These are phyloP conservation scores for Musa itinerans DNA, from an alignment of 176 grass and related monocot species.

Conservation along the genomic window DNA sequence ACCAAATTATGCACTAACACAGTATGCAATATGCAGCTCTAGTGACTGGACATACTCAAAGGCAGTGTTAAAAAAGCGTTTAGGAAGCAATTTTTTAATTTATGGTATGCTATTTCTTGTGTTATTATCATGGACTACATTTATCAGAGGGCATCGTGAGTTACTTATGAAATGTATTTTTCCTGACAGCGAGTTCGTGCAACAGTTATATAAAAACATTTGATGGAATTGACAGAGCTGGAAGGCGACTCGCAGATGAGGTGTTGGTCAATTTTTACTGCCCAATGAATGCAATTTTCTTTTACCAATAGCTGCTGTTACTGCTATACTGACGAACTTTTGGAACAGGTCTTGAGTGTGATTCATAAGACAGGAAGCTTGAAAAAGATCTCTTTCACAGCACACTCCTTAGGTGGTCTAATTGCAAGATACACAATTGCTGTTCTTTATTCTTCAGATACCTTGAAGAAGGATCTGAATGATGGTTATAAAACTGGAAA, in stretches of 20 bases:
- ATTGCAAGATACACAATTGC: constrained; percentile 84
- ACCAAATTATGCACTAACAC: constrained; percentile 5
- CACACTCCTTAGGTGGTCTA: constrained; percentile 82
- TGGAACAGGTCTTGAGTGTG: constrained; percentile 60
- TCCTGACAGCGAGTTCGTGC: constrained; percentile 56
- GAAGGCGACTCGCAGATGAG: constrained; percentile 82
- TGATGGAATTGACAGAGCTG: constrained; percentile 61
- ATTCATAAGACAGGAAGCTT: constrained; percentile 44
- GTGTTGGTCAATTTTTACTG: constrained; percentile 33
- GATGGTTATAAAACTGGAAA: constrained; percentile 4
- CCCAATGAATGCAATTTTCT: not conserved
- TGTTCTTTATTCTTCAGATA: constrained; percentile 41
- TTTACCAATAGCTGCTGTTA: not conserved
- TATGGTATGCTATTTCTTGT: constrained; percentile 37
- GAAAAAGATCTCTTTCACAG: constrained; percentile 73
- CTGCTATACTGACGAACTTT: constrained; percentile 7
- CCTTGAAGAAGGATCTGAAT: constrained; percentile 13
- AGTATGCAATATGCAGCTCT: constrained; percentile 31
- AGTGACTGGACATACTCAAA: constrained; percentile 74
- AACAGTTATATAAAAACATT: constrained; percentile 73
- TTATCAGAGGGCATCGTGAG: not conserved
- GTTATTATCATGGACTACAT: not conserved
- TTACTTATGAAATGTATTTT: constrained; percentile 4
- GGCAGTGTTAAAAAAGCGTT: constrained; percentile 42
- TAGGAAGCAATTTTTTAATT: constrained; percentile 62